Evolutionary conservation across 352 stramenopile genomes (phyloP).

Genomic region (Phytophthora tentaculata): DNA sequence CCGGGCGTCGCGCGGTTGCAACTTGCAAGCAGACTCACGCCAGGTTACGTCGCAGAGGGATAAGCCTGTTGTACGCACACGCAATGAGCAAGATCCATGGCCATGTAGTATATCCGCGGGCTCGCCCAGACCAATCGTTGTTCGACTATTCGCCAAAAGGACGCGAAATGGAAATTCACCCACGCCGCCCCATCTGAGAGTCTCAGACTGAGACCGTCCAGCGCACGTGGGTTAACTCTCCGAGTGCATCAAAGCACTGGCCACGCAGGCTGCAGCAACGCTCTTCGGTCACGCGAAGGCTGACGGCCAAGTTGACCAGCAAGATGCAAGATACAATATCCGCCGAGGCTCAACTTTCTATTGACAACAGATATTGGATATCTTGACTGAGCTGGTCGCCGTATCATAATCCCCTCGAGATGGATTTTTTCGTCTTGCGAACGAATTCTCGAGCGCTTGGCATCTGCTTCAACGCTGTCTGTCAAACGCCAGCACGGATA

Average conservation of each 20-base stretch:
- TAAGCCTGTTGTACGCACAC: not conserved
- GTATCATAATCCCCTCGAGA: slow-evolving; percentile 7
- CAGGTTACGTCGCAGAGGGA: slow-evolving; percentile 24
- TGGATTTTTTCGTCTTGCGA: slow-evolving; percentile 23
- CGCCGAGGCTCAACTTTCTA: too few relatives aligned
- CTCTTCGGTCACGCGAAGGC: not conserved
- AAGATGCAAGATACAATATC: too few relatives aligned
- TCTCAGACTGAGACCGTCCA: slow-evolving; percentile 2
- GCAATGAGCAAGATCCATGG: slow-evolving; percentile 7
- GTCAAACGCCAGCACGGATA: too few relatives aligned
- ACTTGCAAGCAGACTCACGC: slow-evolving; percentile 9
- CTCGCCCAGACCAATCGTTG: not conserved
- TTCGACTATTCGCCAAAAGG: too few relatives aligned
- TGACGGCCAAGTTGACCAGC: not conserved
- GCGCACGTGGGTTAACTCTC: slow-evolving; percentile 8
- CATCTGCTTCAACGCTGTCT: slow-evolving; percentile 16
- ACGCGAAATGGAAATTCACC: slow-evolving; percentile 15
- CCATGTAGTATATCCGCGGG: too few relatives aligned
- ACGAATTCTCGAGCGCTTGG: not conserved
- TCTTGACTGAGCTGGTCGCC: too few relatives aligned
- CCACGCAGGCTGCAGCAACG: not conserved
- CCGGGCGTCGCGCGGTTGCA: slow-evolving; percentile 6
- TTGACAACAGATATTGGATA: too few relatives aligned
- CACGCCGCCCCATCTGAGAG: not conserved
- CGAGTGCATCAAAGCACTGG: slow-evolving; percentile 11